Evolutionary conservation across 495 filamentous ascomycete genomes (phyloP).

Genomic region (Glarea lozoyensis): DNA sequence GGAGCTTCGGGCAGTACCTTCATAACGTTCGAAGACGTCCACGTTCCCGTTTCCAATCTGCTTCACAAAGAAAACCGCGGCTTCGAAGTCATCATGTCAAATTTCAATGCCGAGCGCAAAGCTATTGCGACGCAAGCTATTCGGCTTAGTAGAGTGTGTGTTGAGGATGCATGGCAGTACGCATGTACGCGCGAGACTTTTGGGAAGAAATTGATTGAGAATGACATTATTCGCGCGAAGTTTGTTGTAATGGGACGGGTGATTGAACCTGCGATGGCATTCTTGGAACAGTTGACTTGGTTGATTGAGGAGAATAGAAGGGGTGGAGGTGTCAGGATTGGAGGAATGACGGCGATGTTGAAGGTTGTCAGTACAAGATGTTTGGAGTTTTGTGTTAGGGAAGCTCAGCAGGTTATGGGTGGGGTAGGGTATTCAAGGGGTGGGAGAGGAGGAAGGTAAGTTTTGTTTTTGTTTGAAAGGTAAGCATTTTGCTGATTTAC

Average conservation of each 20-base stretch:
- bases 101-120: conserved; percentile 41
- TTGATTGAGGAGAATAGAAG: conserved; percentile 25
- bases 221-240: conserved; percentile 37
- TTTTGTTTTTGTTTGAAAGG: neutral
- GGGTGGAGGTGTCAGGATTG: conserved; percentile 33
- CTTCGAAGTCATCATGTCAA: conserved; percentile 41
- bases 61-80: conserved; percentile 39
- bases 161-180: conserved; percentile 40
- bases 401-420: conserved; percentile 25
- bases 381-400: conserved; percentile 21
- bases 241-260: conserved; percentile 39
- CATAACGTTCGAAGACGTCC: conserved; percentile 38
- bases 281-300: conserved; percentile 36
- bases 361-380: conserved; percentile 21
- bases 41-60: conserved; percentile 33
- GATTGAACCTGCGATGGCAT: conserved; percentile 40
- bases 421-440: conserved; percentile 25
- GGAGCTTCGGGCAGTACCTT: conserved; percentile 33
- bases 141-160: conserved; percentile 36
- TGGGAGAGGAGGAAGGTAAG: conserved; percentile 24
- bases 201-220: conserved; percentile 36
- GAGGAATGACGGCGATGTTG: conserved; percentile 31
- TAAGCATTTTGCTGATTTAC: neutral
- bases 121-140: conserved; percentile 32
- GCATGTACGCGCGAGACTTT: conserved; percentile 41